A percentile compares a stretch with the other conserved stretches of the same genome.
These are phyloP conservation scores for Austroboletus festivus DNA, from an alignment of 768 basidiomycete genomes.

Conservation along the genomic window DNA sequence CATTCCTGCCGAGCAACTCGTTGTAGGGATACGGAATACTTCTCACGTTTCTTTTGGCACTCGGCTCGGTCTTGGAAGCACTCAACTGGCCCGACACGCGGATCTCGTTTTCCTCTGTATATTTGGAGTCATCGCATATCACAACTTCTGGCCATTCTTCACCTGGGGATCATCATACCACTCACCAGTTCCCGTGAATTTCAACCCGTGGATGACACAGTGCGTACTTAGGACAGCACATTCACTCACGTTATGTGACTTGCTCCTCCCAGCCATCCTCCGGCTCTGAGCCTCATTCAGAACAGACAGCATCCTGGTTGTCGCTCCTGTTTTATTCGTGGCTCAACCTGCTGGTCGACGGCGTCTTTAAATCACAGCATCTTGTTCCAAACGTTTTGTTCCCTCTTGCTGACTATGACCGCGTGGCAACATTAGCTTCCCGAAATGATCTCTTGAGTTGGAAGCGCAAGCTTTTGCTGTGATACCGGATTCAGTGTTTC, in stretches of 20 bases:
- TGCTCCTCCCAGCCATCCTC: background rate
- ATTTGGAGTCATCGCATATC: slow-evolving; percentile 2
- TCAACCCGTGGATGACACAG: background rate
- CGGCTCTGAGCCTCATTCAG: slow-evolving; percentile 27
- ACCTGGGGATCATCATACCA: slow-evolving; percentile 8
- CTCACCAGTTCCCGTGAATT: slow-evolving; percentile 4
- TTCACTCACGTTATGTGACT: background rate
- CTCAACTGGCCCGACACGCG: slow-evolving; percentile 15
- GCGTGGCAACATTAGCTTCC: slow-evolving; percentile 29
- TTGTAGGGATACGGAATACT: slow-evolving; percentile 7
- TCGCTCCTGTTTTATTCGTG: slow-evolving; percentile 44
- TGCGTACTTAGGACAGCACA: background rate
- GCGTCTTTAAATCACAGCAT: slow-evolving; percentile 40
- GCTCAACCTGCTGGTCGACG: slow-evolving; percentile 47
- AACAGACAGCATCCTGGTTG: slow-evolving; percentile 39
- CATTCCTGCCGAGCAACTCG: background rate
- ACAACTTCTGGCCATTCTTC: slow-evolving; percentile 10
- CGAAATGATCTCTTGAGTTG: slow-evolving; percentile 30
- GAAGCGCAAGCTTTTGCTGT: background rate
- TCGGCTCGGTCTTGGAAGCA: background rate
- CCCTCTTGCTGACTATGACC: slow-evolving; percentile 48
- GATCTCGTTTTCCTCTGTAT: slow-evolving; percentile 1
- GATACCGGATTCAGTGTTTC: background rate
- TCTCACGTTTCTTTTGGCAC: slow-evolving; percentile 2
- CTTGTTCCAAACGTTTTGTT: slow-evolving; percentile 42